Percentiles rank a stretch among this genome's conserved stretches.
Conservation (phyloP, 225 moss, liverwort and hornwort species). For the Climacium dendroides region DNA sequence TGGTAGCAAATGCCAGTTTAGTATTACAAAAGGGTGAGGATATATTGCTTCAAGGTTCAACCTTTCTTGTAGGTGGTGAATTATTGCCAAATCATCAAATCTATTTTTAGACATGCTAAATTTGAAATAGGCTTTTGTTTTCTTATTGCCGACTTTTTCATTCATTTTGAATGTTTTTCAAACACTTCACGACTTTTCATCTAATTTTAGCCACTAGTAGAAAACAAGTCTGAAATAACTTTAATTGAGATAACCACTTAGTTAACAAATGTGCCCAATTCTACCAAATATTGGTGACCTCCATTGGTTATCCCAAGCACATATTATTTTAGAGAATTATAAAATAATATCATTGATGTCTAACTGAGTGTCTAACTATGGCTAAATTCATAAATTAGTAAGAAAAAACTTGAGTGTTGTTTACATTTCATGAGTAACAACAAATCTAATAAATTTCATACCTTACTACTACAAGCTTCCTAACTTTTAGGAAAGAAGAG, state of each 20-base stretch:
- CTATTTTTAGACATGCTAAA: background rate
- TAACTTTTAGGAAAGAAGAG: background rate
- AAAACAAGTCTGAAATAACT: fast-evolving
- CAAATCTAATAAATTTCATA: background rate
- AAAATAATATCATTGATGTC: no score
- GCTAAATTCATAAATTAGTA: no score
- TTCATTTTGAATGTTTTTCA: background rate
- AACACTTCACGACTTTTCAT: background rate
- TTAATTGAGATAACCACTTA: no score
- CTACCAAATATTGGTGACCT: background rate
- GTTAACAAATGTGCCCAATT: no score
- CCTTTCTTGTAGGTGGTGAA: background rate
- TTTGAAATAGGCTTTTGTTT: fast-evolving
- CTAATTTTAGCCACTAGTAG: background rate
- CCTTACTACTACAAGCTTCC: background rate
- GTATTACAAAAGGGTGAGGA: background rate
- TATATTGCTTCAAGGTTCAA: background rate
- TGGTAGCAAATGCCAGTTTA: background rate
- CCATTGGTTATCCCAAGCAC: background rate
- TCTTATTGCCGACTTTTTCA: background rate
- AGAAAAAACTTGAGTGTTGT: background rate
- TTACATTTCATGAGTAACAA: background rate
- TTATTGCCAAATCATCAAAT: fast-evolving
- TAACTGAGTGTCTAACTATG: no score
- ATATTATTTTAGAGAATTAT: no score